These are phyloP conservation scores for Fragaria iinumae DNA, from an alignment of 306 rosid species.

Conservation along the genomic window DNA sequence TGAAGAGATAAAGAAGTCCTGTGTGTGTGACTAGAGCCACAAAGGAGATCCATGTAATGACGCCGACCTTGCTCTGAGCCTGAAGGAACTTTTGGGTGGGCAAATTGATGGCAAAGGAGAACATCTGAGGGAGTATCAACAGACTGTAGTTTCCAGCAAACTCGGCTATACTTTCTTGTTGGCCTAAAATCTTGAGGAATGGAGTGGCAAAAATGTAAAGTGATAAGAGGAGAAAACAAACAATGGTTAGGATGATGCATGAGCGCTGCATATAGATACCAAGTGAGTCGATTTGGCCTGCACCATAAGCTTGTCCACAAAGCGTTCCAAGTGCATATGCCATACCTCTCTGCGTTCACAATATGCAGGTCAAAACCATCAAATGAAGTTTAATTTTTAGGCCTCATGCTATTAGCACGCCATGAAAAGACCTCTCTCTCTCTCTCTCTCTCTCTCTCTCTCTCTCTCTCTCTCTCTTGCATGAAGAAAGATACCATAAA, in stretches of 20 bases:
- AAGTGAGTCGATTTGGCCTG: conserved; percentile 21
- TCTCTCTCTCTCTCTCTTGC: too few relatives aligned
- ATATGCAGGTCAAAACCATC: not conserved
- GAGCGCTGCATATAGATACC: conserved; percentile 25
- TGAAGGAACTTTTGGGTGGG: conserved; percentile 60
- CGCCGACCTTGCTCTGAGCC: conserved; percentile 58
- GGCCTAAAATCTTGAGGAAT: conserved; percentile 18
- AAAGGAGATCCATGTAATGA: conserved; percentile 56
- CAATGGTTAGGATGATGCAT: conserved; percentile 18
- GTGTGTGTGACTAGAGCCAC: conserved; percentile 38
- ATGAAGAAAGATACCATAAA: not conserved
- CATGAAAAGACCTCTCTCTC: not conserved
- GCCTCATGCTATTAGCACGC: not conserved
- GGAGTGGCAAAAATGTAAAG: conserved; percentile 20
- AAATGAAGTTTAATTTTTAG: not conserved
- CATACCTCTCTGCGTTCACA: conserved; percentile 13
- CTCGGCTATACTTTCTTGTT: conserved; percentile 34
- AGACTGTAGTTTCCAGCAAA: conserved; percentile 40
- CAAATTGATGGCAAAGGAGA: conserved; percentile 47
- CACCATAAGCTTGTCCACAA: conserved; percentile 29
- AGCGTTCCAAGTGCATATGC: conserved; percentile 24
- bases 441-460: too few relatives aligned
- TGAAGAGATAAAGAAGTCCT: conserved; percentile 50
- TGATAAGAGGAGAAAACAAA: not conserved
- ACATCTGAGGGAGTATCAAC: conserved; percentile 48